Evolutionary conservation across 164 flowering plant species (phyloP).

Genomic region (Berberis vulgaris): DNA sequence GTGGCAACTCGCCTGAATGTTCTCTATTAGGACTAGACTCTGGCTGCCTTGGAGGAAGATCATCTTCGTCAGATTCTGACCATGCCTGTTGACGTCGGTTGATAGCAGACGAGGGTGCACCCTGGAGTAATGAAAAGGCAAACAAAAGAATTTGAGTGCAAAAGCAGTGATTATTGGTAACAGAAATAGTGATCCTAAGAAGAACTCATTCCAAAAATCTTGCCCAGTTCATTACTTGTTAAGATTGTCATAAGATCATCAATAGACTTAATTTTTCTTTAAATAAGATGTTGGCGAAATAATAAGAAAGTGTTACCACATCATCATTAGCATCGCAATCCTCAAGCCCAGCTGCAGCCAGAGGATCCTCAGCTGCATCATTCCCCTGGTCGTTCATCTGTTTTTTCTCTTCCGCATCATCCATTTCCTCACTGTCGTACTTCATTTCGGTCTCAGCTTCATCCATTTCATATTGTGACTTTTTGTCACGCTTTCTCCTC

Average conservation of each 20-base stretch:
- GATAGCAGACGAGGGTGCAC: conserved; percentile 34
- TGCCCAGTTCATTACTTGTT: no score
- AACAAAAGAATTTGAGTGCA: background rate
- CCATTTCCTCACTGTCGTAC: conserved; percentile 55
- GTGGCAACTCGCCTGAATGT: conserved; percentile 38
- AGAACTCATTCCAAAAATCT: no score
- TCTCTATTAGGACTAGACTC: conserved; percentile 38
- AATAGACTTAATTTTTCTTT: no score
- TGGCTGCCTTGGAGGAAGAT: conserved; percentile 28
- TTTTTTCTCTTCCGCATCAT: conserved; percentile 18
- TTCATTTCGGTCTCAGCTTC: conserved; percentile 56
- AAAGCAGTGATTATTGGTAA: background rate
- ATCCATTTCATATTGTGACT: conserved; percentile 48
- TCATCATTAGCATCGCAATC: conserved; percentile 90
- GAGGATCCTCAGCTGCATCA: conserved; percentile 56
- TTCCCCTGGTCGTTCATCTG: conserved; percentile 38
- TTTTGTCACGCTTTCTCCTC: conserved; percentile 71
- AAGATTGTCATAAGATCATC: no score
- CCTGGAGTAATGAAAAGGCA: conserved; percentile 24
- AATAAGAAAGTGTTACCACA: conserved; percentile 16
- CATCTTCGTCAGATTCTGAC: conserved; percentile 91
- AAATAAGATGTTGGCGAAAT: background rate
- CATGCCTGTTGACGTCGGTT: conserved; percentile 48
- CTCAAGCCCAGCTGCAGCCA: conserved; percentile 95
- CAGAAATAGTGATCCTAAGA: no score